These are phyloP conservation scores for Anisodus tanguticus DNA, from an alignment of 257 asterid species.

Conservation along the genomic window DNA sequence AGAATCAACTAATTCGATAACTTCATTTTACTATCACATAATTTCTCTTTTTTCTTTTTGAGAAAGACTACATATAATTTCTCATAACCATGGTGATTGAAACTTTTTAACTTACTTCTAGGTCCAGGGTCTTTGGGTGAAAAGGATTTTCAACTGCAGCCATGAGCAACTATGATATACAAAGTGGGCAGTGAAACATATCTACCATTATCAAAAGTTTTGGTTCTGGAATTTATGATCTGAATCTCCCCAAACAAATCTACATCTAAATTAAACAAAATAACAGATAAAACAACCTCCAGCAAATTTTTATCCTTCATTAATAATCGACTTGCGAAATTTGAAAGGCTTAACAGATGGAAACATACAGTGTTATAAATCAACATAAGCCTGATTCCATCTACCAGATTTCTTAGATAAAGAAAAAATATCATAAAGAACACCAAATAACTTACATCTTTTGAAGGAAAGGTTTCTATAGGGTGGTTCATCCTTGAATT, in stretches of 20 bases:
- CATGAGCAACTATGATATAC: background rate
- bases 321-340: background rate
- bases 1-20: background rate
- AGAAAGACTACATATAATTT: background rate
- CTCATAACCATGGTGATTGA: background rate
- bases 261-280: constrained; percentile 16
- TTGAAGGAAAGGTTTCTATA: constrained; percentile 65
- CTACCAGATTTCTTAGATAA: background rate
- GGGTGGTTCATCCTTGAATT: constrained; percentile 66
- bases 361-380: background rate
- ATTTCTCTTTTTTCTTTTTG: background rate
- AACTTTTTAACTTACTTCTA: constrained; percentile 1
- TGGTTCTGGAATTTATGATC: background rate
- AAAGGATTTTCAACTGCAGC: constrained; percentile 8
- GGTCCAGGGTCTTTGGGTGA: constrained; percentile 6
- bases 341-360: background rate
- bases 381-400: background rate
- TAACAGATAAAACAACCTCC: background rate
- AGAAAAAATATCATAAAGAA: background rate
- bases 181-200: background rate
- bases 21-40: background rate
- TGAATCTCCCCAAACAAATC: background rate
- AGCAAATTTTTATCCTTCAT: background rate
- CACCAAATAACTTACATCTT: constrained; percentile 62
- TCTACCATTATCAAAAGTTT: constrained; percentile 2